A percentile compares a stretch with the other conserved stretches of the same genome.
These are phyloP conservation scores for Sarocladium kiliense DNA, from an alignment of 2,329 filamentous ascomycete genomes.

Conservation along the genomic window DNA sequence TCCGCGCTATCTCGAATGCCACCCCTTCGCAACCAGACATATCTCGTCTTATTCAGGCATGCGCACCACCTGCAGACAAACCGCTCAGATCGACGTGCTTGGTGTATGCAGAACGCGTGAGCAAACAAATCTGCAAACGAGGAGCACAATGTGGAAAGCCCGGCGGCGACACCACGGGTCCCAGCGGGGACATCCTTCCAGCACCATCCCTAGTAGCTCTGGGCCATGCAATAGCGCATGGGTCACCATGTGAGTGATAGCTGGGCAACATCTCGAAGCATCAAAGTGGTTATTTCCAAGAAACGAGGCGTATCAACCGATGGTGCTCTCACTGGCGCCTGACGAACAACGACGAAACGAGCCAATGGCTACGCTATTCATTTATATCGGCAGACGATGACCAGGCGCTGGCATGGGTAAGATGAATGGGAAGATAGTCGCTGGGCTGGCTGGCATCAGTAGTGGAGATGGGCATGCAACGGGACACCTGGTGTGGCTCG, in stretches of 20 bases:
- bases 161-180: background rate
- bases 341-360: background rate
- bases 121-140: background rate
- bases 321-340: background rate
- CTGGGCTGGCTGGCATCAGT: background rate
- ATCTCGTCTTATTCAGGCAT: background rate
- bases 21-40: background rate
- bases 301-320: background rate
- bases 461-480: background rate
- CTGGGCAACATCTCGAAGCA: background rate
- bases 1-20: background rate
- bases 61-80: background rate
- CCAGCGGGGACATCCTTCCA: background rate
- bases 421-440: background rate
- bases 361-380: background rate
- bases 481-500: background rate
- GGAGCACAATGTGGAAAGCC: background rate
- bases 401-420: background rate
- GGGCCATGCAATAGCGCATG: background rate
- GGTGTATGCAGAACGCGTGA: background rate
- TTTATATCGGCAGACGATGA: background rate
- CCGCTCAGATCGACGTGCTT: background rate
- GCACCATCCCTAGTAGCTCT: background rate
- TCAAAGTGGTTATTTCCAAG: background rate
- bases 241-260: background rate